Evolutionary conservation across 345 rosid genomes (phyloP).

Genomic region (Combretum micranthum): DNA sequence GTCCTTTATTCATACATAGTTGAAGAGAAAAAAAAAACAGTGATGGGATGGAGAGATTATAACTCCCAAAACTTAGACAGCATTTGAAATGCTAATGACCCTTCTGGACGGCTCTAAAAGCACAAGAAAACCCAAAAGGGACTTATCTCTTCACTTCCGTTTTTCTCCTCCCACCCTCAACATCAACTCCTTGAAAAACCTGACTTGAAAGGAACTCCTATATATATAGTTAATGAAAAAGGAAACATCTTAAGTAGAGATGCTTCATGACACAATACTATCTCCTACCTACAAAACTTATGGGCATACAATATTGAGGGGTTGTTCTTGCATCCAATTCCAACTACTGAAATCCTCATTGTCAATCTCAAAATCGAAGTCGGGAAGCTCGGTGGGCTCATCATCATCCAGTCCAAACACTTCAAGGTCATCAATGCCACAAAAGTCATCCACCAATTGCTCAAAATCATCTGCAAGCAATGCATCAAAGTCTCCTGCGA

Average conservation of each 20-base stretch:
- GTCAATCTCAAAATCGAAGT: constrained; percentile 48
- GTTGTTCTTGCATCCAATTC: constrained; percentile 14
- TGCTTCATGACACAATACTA: not conserved
- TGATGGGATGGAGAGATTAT: too few species aligned
- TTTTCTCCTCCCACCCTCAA: constrained; percentile 1
- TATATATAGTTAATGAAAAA: constrained; percentile 11
- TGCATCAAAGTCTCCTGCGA: constrained; percentile 31
- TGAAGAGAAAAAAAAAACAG: too few species aligned
- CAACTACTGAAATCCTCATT: constrained; percentile 28
- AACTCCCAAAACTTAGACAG: too few species aligned
- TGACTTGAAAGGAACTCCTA: constrained; percentile 12
- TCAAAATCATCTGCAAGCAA: constrained; percentile 46
- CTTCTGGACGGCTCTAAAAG: constrained; percentile 50
- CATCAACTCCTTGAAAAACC: constrained; percentile 8
- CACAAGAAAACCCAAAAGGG: constrained; percentile 45
- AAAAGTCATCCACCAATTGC: constrained; percentile 36
- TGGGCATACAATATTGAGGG: constrained; percentile 48
- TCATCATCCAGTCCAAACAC: constrained; percentile 37
- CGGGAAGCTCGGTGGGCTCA: constrained; percentile 63
- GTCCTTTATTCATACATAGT: too few species aligned
- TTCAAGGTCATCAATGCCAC: constrained; percentile 47
- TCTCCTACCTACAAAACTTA: constrained; percentile 79
- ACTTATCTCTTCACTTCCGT: constrained; percentile 6
- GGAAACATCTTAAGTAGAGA: constrained; percentile 1
- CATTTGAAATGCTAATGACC: constrained; percentile 2